Evolutionary conservation across 495 filamentous ascomycete species (phyloP), one percentile per base, ranked within the genome.

Genomic region (Penicillium waksmanii): DNA sequence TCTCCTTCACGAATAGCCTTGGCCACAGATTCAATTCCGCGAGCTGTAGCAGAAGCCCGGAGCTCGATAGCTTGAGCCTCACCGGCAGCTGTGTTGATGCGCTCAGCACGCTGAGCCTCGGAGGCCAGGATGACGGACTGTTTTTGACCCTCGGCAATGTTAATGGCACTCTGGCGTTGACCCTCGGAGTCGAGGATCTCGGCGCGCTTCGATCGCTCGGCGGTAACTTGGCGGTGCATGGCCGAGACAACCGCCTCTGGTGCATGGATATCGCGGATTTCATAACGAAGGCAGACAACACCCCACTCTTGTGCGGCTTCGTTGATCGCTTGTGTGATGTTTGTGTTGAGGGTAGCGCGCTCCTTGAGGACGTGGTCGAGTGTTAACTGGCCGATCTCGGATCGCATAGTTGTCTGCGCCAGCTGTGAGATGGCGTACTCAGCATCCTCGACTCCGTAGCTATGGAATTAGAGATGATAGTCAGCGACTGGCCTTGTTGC

Each of bases 401-500:
- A 92, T 59, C 95, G 92, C 95, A 98, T 98, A 0, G 95, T 98
- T 3, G 95, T 98, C 75, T 98, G 95, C 3, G 95, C 95, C 17
- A 98, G 88, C 67, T 98, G 95, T 18, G 90, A 93, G 78, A 98
- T 98, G 70, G 95, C 95, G 76, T 98, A 98, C 71, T 98, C 96
- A 58, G 95, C 95, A 70, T 98, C 95, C 77, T 98, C 95, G 42
- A 98, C 95, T 42, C 95, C 95, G 71, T 98, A 98, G 76, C 93
- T 96, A 65, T 36, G 11, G 31, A 47, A 13, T 19, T 56, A 38
- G 27, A 31, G 8, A 31, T 7, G 27, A 31, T 31, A 31, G 27
- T 31, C 27, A 31, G 27, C 6, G 27, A 31, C 27, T 31, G 8
- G 27, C 27, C 27, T 31, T 31, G 27, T 31, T 31, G 36, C 5